Base-by-base conservation (phyloP, 1,284 basidiomycete species). In the Marasmius tenuissimus region DNA sequence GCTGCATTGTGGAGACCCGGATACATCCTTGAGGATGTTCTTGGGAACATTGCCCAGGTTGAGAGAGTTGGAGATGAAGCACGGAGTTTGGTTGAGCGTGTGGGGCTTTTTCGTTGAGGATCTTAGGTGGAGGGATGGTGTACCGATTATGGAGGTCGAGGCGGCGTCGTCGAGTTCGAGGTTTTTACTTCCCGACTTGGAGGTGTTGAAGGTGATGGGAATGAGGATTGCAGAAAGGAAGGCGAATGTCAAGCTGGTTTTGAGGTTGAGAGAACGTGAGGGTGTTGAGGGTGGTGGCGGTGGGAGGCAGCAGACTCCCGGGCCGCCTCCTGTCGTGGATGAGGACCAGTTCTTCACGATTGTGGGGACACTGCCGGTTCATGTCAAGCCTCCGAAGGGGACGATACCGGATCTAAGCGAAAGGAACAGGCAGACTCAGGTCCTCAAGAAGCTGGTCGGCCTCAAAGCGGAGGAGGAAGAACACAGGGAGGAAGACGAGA, bases 21-120 rank as follows among this genome's bases (percentile, higher is more conserved):
- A 27, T 27, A 27, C 27, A 4, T 38, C 74, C 69, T 58, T 84
- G 80, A 76, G 70, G 68, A 34, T 65, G 22, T 71, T 86, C 35
- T 69, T 86, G 10, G 67, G 66, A 56, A 66, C 73, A 7, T 63
- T 79, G 18, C 65, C 67, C 4, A 71, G 67, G n/a, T 67, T 86
- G 20, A 72, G 71, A 47, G 64, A 70, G 12, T 74, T 86, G 40
- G 81, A 85, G 62, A 71, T 81, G 33, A 79, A 84, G 67, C 82
- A 84, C 64, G 63, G 69, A n/a, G 70, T 54, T 34, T 58, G 73
- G 63, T 67, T 63, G 34, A 52, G 59, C 16, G 62, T 62, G n/a
- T 63, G 61, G 60, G 61, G 22, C 58, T 64, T 56, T 27, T 60
- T 63, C 34, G 58, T 50, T 20, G 61, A 54, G 7, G 61, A 63